Conservation (phyloP, 176 grass and related monocot genomes). For the Juncus inflexus region DNA sequence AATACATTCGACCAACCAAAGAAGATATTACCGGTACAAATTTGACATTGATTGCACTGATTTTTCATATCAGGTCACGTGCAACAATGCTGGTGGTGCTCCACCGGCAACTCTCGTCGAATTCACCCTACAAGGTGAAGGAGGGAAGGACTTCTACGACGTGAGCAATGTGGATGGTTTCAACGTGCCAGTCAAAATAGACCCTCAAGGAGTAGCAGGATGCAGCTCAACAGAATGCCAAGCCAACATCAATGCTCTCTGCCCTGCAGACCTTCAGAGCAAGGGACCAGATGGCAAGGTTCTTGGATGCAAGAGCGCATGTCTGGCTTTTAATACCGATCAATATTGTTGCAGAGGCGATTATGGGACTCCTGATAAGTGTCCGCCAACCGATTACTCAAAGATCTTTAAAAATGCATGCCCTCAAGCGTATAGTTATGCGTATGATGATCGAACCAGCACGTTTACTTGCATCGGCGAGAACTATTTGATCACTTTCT, state of each 20-base stretch:
- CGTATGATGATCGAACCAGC: constrained; percentile 77
- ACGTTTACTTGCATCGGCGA: constrained; percentile 79
- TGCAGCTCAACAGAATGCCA: not conserved
- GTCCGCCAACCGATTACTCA: constrained; percentile 62
- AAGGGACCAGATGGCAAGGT: constrained; percentile 41
- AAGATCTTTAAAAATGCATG: constrained; percentile 85
- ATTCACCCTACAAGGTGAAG: constrained; percentile 40
- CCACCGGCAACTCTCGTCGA: constrained; percentile 43
- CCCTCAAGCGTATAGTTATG: constrained; percentile 91
- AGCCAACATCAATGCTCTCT: constrained; percentile 15
- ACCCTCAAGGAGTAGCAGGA: not conserved
- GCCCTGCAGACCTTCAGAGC: constrained; percentile 63
- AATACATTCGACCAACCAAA: not conserved
- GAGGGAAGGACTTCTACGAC: constrained; percentile 48
- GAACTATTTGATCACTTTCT: constrained; percentile 80
- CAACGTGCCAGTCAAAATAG: constrained; percentile 41
- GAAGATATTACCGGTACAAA: not conserved
- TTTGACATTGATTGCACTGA: not conserved
- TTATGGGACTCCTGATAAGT: constrained; percentile 55
- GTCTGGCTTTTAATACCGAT: constrained; percentile 48
- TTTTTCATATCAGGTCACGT: constrained; percentile 5
- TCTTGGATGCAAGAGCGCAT: constrained; percentile 59
- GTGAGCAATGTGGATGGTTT: constrained; percentile 64
- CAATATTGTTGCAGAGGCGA: constrained; percentile 82
- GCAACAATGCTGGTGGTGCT: constrained; percentile 24